A percentile compares a stretch with the other conserved stretches of the same genome.
phyloP scores from a whole-genome alignment of 345 rosid species.

The Syzygium grande region DNA sequence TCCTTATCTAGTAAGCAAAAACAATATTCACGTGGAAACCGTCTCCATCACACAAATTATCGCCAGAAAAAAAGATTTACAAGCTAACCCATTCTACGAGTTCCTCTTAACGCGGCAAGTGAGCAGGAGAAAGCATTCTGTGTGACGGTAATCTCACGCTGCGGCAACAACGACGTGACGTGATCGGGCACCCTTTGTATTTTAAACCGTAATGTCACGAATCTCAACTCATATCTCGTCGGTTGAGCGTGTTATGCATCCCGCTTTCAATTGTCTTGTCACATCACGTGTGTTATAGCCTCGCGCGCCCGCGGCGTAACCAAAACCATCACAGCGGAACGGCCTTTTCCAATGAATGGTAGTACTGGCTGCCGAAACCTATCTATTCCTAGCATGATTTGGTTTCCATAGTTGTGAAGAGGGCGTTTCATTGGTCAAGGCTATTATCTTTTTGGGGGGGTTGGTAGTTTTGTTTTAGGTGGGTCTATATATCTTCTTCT shows the following conservation, averaged over 20 bases:
- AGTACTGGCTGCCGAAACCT: background rate
- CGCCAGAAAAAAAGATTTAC: background rate
- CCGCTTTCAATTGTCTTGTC: background rate
- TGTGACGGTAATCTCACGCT: too few relatives aligned
- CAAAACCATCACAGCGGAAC: too few relatives aligned
- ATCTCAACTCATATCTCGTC: background rate
- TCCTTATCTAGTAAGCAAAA: background rate
- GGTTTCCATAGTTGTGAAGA: too few relatives aligned
- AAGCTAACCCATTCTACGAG: background rate
- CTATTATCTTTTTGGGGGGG: background rate
- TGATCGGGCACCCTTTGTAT: rapidly evolving
- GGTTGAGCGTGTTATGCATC: background rate
- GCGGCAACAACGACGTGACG: rapidly evolving
- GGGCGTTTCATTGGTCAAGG: too few relatives aligned
- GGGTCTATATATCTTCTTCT: background rate
- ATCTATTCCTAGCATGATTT: too few relatives aligned
- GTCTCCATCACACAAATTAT: background rate
- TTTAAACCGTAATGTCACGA: rapidly evolving
- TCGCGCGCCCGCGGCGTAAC: rapidly evolving
- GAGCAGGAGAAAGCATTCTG: rapidly evolving
- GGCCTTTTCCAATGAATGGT: background rate
- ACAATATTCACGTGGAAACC: background rate
- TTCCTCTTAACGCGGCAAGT: background rate
- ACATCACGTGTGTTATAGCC: rapidly evolving
- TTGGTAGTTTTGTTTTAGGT: too few relatives aligned